Evolutionary conservation across 176 grass and related monocot genomes (phyloP), one percentile per base, ranked within the genome.

Genomic region (Saccharum officinarum): DNA sequence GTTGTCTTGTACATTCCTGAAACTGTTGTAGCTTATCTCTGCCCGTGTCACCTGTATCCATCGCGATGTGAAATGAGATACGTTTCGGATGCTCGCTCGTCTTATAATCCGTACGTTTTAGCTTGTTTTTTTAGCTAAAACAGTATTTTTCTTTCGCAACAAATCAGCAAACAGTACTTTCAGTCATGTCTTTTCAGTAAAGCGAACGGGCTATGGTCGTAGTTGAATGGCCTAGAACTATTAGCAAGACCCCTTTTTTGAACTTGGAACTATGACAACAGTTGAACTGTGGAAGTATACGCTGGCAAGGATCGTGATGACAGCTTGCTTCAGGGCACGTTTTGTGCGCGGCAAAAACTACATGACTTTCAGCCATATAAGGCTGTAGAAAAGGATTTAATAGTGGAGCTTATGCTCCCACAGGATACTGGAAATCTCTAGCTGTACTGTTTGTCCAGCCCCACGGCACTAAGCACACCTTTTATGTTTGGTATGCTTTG

Each of bases 371-470:
- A 31, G 26, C 69, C 62, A 81, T 60, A 60, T 80, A 28, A 15
- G 31, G 4, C 15, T 77, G 17, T 67, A 67, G 14, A 11, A 81
- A 81, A 52, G 46, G 49, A 17, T 75, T 75, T 30, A 39, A 28
- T 20, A 4, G 63, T 70, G 81, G 34, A 67, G 69, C 46, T 74
- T 85, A 80, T 85, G 87, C 68, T 68, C 76, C 60, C 60, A 68
- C 18, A 12, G 33, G 73, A 77, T 78, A 68, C 46, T 40, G 87
- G 25, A 78, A 47, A 69, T 50, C 77, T 81, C 46, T 13, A 71
- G 44, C 50, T 67, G 34, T 20, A 74, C 80, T 78, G 7, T 79
- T 79, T 83, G 25, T 69, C 37, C 39, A 44, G 47, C 71, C 55
- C 57, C 75, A 72, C 73, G 72, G 11, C 52, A 30, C 23, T 31